These are phyloP conservation scores for Coemansia brasiliensis DNA, from an alignment of 192 early-diverging fungal species.

Conservation along the genomic window DNA sequence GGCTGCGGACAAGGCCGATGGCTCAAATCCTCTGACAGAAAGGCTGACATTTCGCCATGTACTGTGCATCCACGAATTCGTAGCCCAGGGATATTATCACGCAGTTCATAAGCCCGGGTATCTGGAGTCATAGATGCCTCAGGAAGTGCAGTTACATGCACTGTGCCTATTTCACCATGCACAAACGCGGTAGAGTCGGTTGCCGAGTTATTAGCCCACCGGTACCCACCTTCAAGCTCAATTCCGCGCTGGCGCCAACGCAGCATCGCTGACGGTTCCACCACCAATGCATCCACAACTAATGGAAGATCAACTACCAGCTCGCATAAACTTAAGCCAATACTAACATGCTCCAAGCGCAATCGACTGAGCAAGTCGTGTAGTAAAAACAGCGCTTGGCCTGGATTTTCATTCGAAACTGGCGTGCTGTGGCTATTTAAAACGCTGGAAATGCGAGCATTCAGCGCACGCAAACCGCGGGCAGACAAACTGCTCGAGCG, in stretches of 20 bases:
- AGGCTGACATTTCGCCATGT: conserved; percentile 53
- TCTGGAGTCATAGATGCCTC: conserved; percentile 51
- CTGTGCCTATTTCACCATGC: conserved; percentile 21
- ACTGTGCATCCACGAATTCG: conserved; percentile 33
- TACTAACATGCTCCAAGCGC: conserved; percentile 43
- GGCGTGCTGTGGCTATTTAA: conserved; percentile 11
- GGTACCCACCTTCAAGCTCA: conserved; percentile 37
- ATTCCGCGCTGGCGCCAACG: conserved; percentile 47
- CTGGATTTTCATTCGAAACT: not conserved
- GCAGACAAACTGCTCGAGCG: conserved; percentile 21
- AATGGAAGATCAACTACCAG: conserved; percentile 53
- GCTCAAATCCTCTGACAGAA: conserved; percentile 48
- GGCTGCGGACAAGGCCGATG: conserved; percentile 45
- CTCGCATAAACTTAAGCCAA: conserved; percentile 30
- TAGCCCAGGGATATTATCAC: conserved; percentile 27
- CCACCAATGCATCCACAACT: conserved; percentile 18
- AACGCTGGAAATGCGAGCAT: conserved; percentile 27
- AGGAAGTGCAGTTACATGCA: conserved; percentile 37
- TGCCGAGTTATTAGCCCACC: conserved; percentile 24
- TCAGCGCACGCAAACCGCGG: conserved; percentile 30
- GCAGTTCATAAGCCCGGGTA: conserved; percentile 41
- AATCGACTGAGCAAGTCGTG: conserved; percentile 49
- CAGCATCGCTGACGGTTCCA: conserved; percentile 40
- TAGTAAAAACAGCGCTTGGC: conserved; percentile 39
- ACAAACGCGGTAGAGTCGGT: conserved; percentile 52